A percentile compares a stretch with the other conserved stretches of the same genome.
phyloP scores from a whole-genome alignment of 345 rosid genomes.

The Turritis glabra region DNA sequence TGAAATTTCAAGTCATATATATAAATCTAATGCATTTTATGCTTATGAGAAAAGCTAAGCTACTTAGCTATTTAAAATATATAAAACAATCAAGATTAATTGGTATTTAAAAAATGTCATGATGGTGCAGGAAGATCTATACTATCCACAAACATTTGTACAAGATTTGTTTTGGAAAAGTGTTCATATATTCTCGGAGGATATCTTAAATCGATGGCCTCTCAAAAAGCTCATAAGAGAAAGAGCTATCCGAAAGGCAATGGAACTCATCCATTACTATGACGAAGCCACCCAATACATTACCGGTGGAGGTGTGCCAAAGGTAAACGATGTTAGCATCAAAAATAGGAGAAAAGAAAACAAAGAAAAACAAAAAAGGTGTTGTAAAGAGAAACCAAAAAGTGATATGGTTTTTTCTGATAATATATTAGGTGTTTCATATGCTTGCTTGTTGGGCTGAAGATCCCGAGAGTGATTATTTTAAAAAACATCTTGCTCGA shows the following conservation, averaged over 20 bases:
- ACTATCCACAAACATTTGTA: conserved; percentile 39
- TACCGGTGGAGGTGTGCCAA: conserved; percentile 42
- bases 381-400: too few species aligned
- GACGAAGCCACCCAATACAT: conserved; percentile 45
- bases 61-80: not conserved
- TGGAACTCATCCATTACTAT: conserved; percentile 47
- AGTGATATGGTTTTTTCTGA: not conserved
- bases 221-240: conserved; percentile 39
- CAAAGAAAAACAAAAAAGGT: not conserved
- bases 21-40: too few species aligned
- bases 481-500: conserved; percentile 47
- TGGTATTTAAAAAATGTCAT: not conserved
- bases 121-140: conserved; percentile 43
- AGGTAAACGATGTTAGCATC: conserved; percentile 26
- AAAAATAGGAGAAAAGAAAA: not conserved
- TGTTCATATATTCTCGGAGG: conserved; percentile 36
- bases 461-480: conserved; percentile 50
- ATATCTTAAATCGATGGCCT: conserved; percentile 45
- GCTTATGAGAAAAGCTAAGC: not conserved
- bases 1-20: not conserved
- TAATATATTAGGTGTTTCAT: conserved; percentile 35
- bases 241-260: conserved; percentile 35
- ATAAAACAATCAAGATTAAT: not conserved
- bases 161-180: conserved; percentile 45
- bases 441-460: conserved; percentile 69